phyloP scores from a whole-genome alignment of 805 yeast genomes.

The Candida vartiovaarae region DNA sequence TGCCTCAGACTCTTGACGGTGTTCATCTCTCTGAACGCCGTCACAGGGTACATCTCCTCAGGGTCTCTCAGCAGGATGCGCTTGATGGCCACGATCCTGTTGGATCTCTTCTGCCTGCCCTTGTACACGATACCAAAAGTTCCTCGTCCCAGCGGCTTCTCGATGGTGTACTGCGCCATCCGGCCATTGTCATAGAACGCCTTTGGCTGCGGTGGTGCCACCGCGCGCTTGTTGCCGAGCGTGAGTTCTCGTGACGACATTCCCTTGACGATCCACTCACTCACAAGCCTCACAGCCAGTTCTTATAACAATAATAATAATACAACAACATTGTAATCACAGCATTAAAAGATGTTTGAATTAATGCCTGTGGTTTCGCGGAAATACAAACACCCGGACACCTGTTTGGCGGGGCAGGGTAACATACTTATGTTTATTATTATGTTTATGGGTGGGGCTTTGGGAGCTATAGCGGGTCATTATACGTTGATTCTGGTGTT shows the following conservation, averaged over 20 bases:
- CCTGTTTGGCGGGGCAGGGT: too few relatives aligned
- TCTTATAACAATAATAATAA: too few relatives aligned
- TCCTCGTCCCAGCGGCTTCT: constrained; percentile 66
- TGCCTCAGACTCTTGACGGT: constrained; percentile 68
- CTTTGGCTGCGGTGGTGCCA: neutral
- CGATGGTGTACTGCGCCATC: constrained; percentile 25
- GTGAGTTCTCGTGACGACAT: neutral
- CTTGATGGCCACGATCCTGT: constrained; percentile 75
- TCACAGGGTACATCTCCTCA: constrained; percentile 70
- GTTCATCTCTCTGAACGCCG: constrained; percentile 88
- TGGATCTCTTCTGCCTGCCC: constrained; percentile 45
- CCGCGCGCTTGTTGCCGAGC: constrained; percentile 3
- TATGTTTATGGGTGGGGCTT: too few relatives aligned
- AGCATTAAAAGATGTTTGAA: too few relatives aligned
- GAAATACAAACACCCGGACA: too few relatives aligned
- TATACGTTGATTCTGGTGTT: too few relatives aligned
- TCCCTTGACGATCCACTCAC: neutral
- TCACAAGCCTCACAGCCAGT: too few relatives aligned
- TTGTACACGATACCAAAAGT: constrained; percentile 85
- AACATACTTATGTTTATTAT: too few relatives aligned
- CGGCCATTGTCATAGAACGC: constrained; percentile 12
- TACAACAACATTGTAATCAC: too few relatives aligned
- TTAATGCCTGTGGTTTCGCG: too few relatives aligned
- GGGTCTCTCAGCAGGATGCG: constrained; percentile 49
- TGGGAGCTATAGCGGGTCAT: too few relatives aligned